phyloP scores from a whole-genome alignment of 129 eudicot species.

The Lactuca saligna region DNA sequence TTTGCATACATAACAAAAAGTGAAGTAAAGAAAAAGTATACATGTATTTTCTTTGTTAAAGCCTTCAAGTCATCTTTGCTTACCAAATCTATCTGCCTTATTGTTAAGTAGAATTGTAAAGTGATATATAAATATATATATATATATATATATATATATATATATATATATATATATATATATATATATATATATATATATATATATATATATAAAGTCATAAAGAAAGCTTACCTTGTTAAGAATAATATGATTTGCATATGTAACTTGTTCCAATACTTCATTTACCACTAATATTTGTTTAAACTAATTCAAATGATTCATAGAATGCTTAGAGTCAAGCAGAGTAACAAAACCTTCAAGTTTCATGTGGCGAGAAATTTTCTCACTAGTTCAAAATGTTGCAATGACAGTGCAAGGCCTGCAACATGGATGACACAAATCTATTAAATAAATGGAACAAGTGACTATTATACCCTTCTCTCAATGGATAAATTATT shows the following conservation, averaged over 20 bases:
- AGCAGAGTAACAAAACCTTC: conserved; percentile 97
- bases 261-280: conserved; percentile 97
- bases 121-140: not conserved
- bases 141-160: not conserved
- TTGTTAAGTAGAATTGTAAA: not conserved
- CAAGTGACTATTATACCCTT: too few species aligned
- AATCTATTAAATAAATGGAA: not conserved
- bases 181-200: too few species aligned
- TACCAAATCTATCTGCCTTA: conserved; percentile 51
- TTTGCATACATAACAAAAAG: not conserved
- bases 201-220: not conserved
- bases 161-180: too few species aligned
- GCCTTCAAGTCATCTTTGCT: conserved; percentile 58
- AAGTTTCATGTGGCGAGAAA: conserved; percentile 83
- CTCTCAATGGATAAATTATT: too few species aligned
- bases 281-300: conserved; percentile 94
- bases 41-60: conserved; percentile 67
- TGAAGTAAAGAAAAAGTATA: conserved; percentile 19
- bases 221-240: conserved; percentile 54
- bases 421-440: conserved; percentile 43
- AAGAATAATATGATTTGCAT: conserved; percentile 85
- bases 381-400: conserved; percentile 75
- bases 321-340: conserved; percentile 74
- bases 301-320: conserved; percentile 85
- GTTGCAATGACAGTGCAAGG: conserved; percentile 97